These are phyloP conservation scores for Candida nemodendra DNA, from an alignment of 805 yeast species.

Conservation along the genomic window DNA sequence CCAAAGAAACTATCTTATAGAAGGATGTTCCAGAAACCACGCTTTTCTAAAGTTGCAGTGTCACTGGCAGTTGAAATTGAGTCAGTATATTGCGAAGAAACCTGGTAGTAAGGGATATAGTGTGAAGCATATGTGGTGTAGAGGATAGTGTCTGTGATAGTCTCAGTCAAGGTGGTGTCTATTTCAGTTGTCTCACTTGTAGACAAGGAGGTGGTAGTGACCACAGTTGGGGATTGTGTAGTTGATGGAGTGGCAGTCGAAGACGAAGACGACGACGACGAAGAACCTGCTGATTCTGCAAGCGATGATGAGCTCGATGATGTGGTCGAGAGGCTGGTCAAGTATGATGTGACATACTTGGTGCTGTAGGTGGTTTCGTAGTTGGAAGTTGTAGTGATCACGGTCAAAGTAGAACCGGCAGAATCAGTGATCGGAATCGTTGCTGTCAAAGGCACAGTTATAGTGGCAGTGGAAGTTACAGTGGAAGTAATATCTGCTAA, in stretches of 20 bases:
- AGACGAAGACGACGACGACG: constrained; percentile 4
- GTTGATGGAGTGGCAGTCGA: background rate
- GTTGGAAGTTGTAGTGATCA: constrained; percentile 30
- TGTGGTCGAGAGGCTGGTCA: constrained; percentile 15
- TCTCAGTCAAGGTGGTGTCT: background rate
- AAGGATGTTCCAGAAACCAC: constrained; percentile 22
- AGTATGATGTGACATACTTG: constrained; percentile 15
- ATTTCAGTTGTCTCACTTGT: background rate
- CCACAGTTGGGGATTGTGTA: background rate
- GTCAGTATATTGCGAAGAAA: constrained; percentile 10
- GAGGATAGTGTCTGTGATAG: constrained; percentile 5
- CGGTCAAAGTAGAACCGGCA: constrained; percentile 29
- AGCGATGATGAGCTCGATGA: constrained; percentile 8
- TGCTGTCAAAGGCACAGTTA: constrained; percentile 32
- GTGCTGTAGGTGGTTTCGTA: constrained; percentile 24
- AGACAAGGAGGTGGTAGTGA: background rate
- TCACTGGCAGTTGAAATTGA: constrained; percentile 13
- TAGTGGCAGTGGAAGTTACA: constrained; percentile 21
- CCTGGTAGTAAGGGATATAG: constrained; percentile 14
- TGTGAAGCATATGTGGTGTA: constrained; percentile 7
- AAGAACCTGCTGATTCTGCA: constrained; percentile 8
- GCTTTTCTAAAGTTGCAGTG: constrained; percentile 12
- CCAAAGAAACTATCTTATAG: constrained; percentile 5
- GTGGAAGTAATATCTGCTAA: constrained; percentile 18
- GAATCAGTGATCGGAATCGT: constrained; percentile 32